phyloP scores from a whole-genome alignment of 805 yeast species.

The Helenozyma baotianmanensis region DNA sequence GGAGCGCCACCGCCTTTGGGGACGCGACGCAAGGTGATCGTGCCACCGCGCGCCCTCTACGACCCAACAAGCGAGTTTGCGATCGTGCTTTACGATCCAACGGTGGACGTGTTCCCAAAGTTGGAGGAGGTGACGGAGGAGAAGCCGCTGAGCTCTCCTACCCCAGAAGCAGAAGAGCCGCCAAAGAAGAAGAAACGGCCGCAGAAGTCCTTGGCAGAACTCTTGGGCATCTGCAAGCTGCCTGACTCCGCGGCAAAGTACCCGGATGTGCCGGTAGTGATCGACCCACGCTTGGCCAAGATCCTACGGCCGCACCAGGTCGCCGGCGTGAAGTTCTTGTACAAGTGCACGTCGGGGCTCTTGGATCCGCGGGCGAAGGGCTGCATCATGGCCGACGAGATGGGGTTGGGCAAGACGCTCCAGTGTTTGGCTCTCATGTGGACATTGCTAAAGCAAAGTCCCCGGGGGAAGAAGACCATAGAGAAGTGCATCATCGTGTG shows the following conservation, averaged over 20 bases:
- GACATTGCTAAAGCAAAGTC: slow-evolving; percentile 87
- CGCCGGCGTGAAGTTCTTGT: slow-evolving; percentile 89
- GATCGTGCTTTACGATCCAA: slow-evolving; percentile 91
- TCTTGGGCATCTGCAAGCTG: slow-evolving; percentile 63
- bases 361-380: slow-evolving; percentile 83
- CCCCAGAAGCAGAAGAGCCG: slow-evolving; percentile 10
- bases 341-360: slow-evolving; percentile 85
- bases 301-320: slow-evolving; percentile 93
- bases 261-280: slow-evolving; percentile 91
- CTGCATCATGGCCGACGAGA: slow-evolving; percentile 97
- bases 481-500: slow-evolving; percentile 91
- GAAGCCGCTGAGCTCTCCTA: slow-evolving; percentile 5
- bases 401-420: slow-evolving; percentile 90
- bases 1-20: slow-evolving; percentile 82
- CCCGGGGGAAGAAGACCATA: slow-evolving; percentile 76
- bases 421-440: slow-evolving; percentile 89
- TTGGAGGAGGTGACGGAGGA: slow-evolving; percentile 27
- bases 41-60: slow-evolving; percentile 89
- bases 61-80: slow-evolving; percentile 94
- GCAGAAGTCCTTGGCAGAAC: slow-evolving; percentile 71
- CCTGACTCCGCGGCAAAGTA: slow-evolving; percentile 49
- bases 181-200: slow-evolving; percentile 33
- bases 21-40: slow-evolving; percentile 58
- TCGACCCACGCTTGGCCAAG: slow-evolving; percentile 83
- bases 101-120: slow-evolving; percentile 60